These are phyloP conservation scores for Ophiostoma populinum DNA, from an alignment of 2,329 filamentous ascomycete species.

Conservation along the genomic window DNA sequence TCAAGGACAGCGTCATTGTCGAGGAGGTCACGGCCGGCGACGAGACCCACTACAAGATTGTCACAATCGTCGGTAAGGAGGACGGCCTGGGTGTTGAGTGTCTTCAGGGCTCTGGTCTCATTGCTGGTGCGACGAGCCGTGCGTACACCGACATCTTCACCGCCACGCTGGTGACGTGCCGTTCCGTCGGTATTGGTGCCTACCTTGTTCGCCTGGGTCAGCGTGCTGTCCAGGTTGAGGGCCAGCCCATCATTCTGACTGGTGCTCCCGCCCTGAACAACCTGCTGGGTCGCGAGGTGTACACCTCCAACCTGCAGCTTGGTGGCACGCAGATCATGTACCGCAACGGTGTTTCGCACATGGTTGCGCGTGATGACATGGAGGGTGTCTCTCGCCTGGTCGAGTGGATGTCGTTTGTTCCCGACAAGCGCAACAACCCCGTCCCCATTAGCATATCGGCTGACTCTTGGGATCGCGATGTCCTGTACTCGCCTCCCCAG, in stretches of 20 bases:
- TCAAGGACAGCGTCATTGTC: constrained; percentile 76
- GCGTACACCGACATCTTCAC: constrained; percentile 99
- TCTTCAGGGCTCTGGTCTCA: constrained; percentile 89
- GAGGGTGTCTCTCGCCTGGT: constrained; percentile 96
- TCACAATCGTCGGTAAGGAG: constrained; percentile 81
- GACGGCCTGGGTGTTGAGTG: constrained; percentile 97
- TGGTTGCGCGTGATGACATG: constrained; percentile 96
- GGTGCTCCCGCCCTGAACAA: constrained; percentile 97
- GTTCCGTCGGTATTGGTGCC: constrained; percentile 96
- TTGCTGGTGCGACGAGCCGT: constrained; percentile 89
- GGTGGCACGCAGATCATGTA: constrained; percentile 99
- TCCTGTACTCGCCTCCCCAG: constrained; percentile 64
- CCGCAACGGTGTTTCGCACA: constrained; percentile 97
- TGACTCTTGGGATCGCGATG: constrained; percentile 85
- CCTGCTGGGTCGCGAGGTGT: constrained; percentile 90
- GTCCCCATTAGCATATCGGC: constrained; percentile 78
- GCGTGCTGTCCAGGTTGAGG: constrained; percentile 96
- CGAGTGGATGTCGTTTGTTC: constrained; percentile 93
- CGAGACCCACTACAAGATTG: constrained; percentile 84
- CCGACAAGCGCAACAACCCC: constrained; percentile 83
- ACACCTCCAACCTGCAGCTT: constrained; percentile 96
- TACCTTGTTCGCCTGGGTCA: constrained; percentile 97
- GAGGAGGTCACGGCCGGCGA: constrained; percentile 74
- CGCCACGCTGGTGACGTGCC: constrained; percentile 89
- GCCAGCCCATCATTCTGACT: constrained; percentile 95